Evolutionary conservation across 345 rosid species (phyloP).

Genomic region (Erodium maritimum): DNA sequence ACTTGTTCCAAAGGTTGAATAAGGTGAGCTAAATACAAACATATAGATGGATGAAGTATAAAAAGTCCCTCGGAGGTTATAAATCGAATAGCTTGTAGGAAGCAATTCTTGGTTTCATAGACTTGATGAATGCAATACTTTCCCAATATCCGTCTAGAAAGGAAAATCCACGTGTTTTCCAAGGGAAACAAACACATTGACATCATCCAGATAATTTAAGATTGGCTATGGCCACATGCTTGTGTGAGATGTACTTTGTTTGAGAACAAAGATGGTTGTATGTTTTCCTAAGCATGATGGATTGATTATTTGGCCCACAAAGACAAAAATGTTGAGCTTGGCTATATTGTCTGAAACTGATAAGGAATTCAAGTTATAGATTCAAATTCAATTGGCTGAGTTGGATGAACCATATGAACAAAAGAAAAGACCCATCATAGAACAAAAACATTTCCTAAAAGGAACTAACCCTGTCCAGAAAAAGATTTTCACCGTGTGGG

Average conservation of each 20-base stretch:
- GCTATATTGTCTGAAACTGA: neutral
- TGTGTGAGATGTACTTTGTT: neutral
- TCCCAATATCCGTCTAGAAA: neutral
- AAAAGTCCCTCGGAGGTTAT: too few species aligned
- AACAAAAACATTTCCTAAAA: neutral
- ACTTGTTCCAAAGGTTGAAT: neutral
- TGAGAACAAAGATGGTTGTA: neutral
- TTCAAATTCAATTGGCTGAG: neutral
- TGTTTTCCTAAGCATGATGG: neutral
- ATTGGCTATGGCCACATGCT: neutral
- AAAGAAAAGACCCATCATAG: neutral
- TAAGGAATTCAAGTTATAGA: neutral
- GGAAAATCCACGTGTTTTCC: neutral
- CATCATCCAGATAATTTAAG: neutral
- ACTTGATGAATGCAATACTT: neutral
- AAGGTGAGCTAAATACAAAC: neutral
- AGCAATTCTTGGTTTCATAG: neutral
- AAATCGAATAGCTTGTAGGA: neutral
- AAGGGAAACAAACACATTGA: neutral
- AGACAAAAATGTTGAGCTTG: neutral
- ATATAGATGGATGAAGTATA: too few species aligned
- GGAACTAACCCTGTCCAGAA: conserved; percentile 66
- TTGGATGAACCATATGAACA: neutral
- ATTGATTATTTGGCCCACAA: neutral
- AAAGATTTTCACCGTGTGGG: conserved; percentile 56